Percentiles rank a stretch among this genome's conserved stretches.
Conservation (phyloP, 2,329 filamentous ascomycete genomes). For the Botryosphaeria agaves region DNA sequence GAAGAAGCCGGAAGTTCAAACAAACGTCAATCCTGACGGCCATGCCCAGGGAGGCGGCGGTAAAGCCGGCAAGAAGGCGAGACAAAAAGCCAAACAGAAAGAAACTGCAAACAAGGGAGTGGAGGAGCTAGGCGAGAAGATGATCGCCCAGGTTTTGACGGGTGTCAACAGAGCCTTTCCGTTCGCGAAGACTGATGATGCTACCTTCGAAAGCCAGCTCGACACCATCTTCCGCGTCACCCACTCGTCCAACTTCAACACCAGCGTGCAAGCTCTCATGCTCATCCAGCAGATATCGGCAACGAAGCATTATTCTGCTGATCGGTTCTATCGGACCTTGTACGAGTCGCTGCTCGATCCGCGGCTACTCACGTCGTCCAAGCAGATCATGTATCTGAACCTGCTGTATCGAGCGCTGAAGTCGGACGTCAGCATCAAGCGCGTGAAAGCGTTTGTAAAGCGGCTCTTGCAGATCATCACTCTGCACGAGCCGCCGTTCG, state of each 20-base stretch:
- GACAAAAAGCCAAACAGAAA: conserved; percentile 22
- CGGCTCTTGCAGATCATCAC: conserved; percentile 74
- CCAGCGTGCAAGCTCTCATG: conserved; percentile 86
- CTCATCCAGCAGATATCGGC: conserved; percentile 83
- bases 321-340: conserved; percentile 86
- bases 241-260: conserved; percentile 98
- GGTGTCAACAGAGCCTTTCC: conserved; percentile 94
- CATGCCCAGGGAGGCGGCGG: conserved; percentile 36
- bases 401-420: conserved; percentile 78
- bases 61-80: conserved; percentile 34
- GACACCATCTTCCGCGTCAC: conserved; percentile 92
- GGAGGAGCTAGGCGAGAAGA: conserved; percentile 67
- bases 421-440: conserved; percentile 72
- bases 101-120: conserved; percentile 23
- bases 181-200: conserved; percentile 68
- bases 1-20: conserved; percentile 30
- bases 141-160: conserved; percentile 79
- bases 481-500: conserved; percentile 81
- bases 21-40: conserved; percentile 31
- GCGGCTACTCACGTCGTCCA: conserved; percentile 74
- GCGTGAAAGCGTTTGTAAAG: conserved; percentile 93
- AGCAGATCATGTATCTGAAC: conserved; percentile 90
- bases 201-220: conserved; percentile 70
- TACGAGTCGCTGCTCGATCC: conserved; percentile 93
- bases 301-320: conserved; percentile 62